Evolutionary conservation across 352 stramenopile species (phyloP).

Genomic region (Phytophthora pini): DNA sequence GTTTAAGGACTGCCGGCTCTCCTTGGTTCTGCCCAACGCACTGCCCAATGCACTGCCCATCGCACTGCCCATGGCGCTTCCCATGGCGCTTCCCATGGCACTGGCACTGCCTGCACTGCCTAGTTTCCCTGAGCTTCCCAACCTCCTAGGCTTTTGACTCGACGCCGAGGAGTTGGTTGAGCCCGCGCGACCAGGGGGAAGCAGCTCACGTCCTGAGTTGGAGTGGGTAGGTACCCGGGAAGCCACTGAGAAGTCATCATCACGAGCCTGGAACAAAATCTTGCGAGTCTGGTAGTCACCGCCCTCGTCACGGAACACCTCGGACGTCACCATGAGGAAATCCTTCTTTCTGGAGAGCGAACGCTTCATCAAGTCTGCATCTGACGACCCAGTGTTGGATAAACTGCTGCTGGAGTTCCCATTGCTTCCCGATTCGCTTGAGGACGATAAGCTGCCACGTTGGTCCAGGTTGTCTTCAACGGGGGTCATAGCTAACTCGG

Average conservation of each 20-base stretch:
- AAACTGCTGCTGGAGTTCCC: conserved; percentile 27
- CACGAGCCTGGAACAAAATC: conserved; percentile 87
- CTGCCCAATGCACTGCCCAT: conserved; percentile 26
- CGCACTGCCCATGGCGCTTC: conserved; percentile 25
- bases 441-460: conserved; percentile 60
- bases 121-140: conserved; percentile 26
- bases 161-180: conserved; percentile 53
- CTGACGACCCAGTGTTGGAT: conserved; percentile 41
- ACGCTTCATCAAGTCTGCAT: conserved; percentile 83
- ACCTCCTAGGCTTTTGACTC: conserved; percentile 43
- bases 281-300: conserved; percentile 90
- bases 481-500: conserved; percentile 45
- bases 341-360: conserved; percentile 89
- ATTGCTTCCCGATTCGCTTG: conserved; percentile 46
- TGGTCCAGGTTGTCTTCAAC: conserved; percentile 35
- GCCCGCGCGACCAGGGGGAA: conserved; percentile 39
- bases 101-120: conserved; percentile 26
- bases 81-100: conserved; percentile 35
- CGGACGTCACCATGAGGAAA: conserved; percentile 91
- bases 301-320: conserved; percentile 87
- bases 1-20: conserved; percentile 53
- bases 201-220: conserved; percentile 61
- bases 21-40: conserved; percentile 22
- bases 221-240: conserved; percentile 79
- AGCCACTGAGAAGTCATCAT: conserved; percentile 87